Evolutionary conservation across 2,329 filamentous ascomycete genomes (phyloP).

Genomic region (Penicillium sp.): DNA sequence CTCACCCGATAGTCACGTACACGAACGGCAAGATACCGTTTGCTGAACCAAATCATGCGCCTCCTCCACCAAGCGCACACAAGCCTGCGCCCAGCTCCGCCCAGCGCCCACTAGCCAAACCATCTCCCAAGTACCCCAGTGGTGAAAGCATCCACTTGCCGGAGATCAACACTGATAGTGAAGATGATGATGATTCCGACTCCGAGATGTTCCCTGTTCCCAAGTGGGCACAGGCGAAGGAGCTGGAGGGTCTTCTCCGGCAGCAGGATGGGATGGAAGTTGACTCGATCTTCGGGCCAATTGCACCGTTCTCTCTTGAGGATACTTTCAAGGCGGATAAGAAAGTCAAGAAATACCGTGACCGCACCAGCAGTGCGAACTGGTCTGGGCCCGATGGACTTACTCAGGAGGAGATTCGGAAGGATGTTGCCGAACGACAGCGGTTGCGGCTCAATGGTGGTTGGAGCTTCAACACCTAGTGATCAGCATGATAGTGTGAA

Average conservation of each 20-base stretch:
- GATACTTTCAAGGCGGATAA: slow-evolving; percentile 92
- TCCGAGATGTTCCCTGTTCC: slow-evolving; percentile 63
- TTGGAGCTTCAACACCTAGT: slow-evolving; percentile 62
- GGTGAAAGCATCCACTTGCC: slow-evolving; percentile 89
- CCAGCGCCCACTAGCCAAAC: slow-evolving; percentile 48
- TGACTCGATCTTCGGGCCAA: slow-evolving; percentile 89
- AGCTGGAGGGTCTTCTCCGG: slow-evolving; percentile 70
- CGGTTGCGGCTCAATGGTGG: slow-evolving; percentile 77
- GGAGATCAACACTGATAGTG: slow-evolving; percentile 92
- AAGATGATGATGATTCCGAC: slow-evolving; percentile 71
- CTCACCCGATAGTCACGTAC: slow-evolving; percentile 78
- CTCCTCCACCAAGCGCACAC: slow-evolving; percentile 44
- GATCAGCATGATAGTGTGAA: not conserved
- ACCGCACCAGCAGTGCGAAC: slow-evolving; percentile 89
- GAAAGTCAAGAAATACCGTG: slow-evolving; percentile 83
- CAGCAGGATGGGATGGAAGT: slow-evolving; percentile 71
- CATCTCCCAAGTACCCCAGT: slow-evolving; percentile 82
- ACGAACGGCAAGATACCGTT: slow-evolving; percentile 89
- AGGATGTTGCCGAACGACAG: slow-evolving; percentile 75
- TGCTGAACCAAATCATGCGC: slow-evolving; percentile 64
- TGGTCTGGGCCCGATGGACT: slow-evolving; percentile 80
- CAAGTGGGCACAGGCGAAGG: slow-evolving; percentile 85
- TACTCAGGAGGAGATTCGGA: slow-evolving; percentile 81
- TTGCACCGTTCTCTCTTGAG: slow-evolving; percentile 87
- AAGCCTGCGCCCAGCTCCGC: slow-evolving; percentile 61